Evolutionary conservation across 2,329 filamentous ascomycete species (phyloP).

Genomic region (Cordyceps tenuipes): DNA sequence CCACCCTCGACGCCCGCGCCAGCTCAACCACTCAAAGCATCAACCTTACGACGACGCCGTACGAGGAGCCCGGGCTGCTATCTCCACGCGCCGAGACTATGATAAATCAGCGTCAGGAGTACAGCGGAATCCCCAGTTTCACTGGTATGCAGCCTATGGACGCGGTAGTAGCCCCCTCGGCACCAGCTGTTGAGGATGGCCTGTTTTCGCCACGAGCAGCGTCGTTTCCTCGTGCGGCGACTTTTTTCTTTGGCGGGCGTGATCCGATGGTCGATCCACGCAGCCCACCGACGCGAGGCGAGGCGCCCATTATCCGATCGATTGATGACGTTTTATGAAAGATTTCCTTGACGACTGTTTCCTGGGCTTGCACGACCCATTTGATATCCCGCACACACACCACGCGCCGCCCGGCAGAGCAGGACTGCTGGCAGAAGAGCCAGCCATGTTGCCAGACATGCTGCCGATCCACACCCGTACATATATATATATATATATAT

Average conservation of each 20-base stretch:
- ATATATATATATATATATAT: too few species aligned
- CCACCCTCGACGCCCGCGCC: neutral
- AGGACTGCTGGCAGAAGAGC: slow-evolving; percentile 7
- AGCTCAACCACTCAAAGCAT: neutral
- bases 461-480: neutral
- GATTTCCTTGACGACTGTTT: slow-evolving; percentile 3
- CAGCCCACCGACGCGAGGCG: slow-evolving; percentile 66
- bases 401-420: neutral
- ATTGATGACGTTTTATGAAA: slow-evolving; percentile 66
- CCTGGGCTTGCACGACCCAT: neutral
- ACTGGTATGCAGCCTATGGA: slow-evolving; percentile 45
- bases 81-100: slow-evolving; percentile 67
- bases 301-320: slow-evolving; percentile 66
- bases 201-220: slow-evolving; percentile 46
- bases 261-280: slow-evolving; percentile 54
- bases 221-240: slow-evolving; percentile 46
- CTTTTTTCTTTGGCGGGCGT: slow-evolving; percentile 43
- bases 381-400: neutral
- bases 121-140: neutral
- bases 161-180: slow-evolving; percentile 38
- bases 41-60: slow-evolving; percentile 10
- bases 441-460: neutral
- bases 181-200: slow-evolving; percentile 24
- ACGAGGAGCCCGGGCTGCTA: slow-evolving; percentile 50
- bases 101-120: slow-evolving; percentile 55